Percentiles rank a stretch among this genome's conserved stretches.
These are phyloP conservation scores for Neohortaea acidophila DNA, from an alignment of 495 filamentous ascomycete species.

Conservation along the genomic window DNA sequence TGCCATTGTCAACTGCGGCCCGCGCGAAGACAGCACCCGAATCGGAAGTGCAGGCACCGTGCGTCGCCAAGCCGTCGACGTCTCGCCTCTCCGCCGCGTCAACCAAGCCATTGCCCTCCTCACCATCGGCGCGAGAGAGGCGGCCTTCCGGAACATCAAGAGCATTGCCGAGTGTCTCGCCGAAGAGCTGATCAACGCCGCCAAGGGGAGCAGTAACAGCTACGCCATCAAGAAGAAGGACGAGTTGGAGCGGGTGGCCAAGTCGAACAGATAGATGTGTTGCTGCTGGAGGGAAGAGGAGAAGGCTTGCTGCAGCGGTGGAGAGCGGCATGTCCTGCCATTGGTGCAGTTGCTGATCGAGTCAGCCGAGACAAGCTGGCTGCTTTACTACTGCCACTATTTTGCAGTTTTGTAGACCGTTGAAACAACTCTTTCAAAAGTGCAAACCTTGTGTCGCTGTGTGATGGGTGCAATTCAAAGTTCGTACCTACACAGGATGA, in stretches of 20 bases:
- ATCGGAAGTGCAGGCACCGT: constrained; percentile 99
- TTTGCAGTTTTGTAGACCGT: too few species aligned
- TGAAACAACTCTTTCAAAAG: too few species aligned
- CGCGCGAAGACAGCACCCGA: constrained; percentile 98
- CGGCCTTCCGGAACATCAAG: constrained; percentile 98
- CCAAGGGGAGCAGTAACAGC: constrained; percentile 98
- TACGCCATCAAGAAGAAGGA: constrained; percentile 99
- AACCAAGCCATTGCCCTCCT: constrained; percentile 98
- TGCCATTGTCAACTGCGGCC: constrained; percentile 99
- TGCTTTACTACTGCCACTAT: too few species aligned
- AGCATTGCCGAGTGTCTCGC: constrained; percentile 94
- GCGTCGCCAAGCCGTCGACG: constrained; percentile 99
- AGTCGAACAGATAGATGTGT: constrained; percentile 83
- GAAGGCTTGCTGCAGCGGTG: too few species aligned
- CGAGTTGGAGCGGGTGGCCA: constrained; percentile 99
- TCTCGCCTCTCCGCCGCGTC: constrained; percentile 95
- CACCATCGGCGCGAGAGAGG: constrained; percentile 93
- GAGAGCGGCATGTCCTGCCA: too few species aligned
- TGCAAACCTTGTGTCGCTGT: too few species aligned
- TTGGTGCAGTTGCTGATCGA: too few species aligned
- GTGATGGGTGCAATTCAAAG: too few species aligned
- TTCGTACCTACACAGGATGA: too few species aligned
- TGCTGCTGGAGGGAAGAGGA: too few species aligned
- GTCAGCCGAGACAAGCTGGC: too few species aligned
- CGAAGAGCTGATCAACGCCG: constrained; percentile 99